phyloP scores from a whole-genome alignment of 148 eudicot species.

The Camellia lanceoleosa region DNA sequence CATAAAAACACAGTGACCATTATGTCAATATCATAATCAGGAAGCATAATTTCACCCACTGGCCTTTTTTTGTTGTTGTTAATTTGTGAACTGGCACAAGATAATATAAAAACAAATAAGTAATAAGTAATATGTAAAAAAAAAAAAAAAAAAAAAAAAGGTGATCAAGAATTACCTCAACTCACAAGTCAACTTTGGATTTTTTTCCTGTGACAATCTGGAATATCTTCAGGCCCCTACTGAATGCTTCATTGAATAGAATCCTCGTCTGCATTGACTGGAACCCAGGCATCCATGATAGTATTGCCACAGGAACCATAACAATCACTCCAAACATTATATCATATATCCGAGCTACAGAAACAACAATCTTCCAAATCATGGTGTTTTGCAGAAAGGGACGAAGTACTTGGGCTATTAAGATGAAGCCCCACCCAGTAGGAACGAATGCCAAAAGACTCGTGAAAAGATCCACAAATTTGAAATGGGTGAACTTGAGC shows the following conservation, averaged over 20 bases:
- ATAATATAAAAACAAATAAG: neutral
- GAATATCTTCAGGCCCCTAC: constrained; percentile 78
- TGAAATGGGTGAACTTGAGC: constrained; percentile 55
- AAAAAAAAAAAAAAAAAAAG: neutral
- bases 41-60: too few relatives aligned
- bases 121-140: neutral
- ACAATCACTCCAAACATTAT: constrained; percentile 81
- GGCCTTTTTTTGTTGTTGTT: too few relatives aligned
- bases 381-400: constrained; percentile 49
- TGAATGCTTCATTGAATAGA: constrained; percentile 89
- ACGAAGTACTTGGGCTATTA: constrained; percentile 71
- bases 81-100: neutral
- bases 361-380: constrained; percentile 59
- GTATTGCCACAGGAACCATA: constrained; percentile 71
- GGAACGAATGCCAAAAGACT: constrained; percentile 85
- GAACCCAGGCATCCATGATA: constrained; percentile 95
- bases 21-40: too few relatives aligned
- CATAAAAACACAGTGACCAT: neutral
- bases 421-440: constrained; percentile 90
- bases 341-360: constrained; percentile 83
- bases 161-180: constrained; percentile 32
- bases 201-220: constrained; percentile 75
- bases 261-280: constrained; percentile 97
- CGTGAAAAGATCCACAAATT: constrained; percentile 60
- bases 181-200: constrained; percentile 30